Evolutionary conservation across 192 early-diverging fungal genomes (phyloP), one percentile per base, ranked within the genome.

Genomic region (Backusella westeae): DNA sequence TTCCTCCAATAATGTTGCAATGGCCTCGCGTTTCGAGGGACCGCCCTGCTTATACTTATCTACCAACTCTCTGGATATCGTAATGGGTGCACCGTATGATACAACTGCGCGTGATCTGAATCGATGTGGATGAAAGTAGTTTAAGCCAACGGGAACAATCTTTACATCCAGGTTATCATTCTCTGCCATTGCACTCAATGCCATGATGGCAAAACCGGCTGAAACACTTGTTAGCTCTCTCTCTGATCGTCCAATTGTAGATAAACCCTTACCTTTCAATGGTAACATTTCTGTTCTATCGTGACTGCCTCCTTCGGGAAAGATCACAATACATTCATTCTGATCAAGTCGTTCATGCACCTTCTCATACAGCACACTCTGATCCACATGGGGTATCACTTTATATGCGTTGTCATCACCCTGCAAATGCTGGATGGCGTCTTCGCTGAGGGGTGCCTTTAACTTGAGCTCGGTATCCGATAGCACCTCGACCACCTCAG

Each of bases 241-340:
- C 34, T 8, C 23, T 23, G 59, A 9, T 42, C 67, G 14, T 52
- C 17, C 46, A 34, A 32, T 32, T 32, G 32, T 32, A 32, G 32
- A 32, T 32, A 29, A n/a, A 3, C 38, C 44, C 21, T 39, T 80
- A 89, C 88, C 92, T 89, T 98, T 99, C 68, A 99, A 86, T 41
- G 98, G 98, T 68, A 99, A 85, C 88, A 99, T 91, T 73, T 97
- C 92, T 19, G 95, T 85, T 70, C 96, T 93, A 80, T 99, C 98
- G 82, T 99, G 98, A 75, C 92, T 94, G 6, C 98, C 98, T 68
- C 98, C 97, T 74, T 98, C 98, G 8, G 98, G 98, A 84, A 99
- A 99, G 74, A 99, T 99, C 15, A 96, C 96, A n/a, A 99, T 90
- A 80, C 94, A 94, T 41, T 81, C 79, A n/a, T 82, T 89, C 8